A percentile compares a stretch with the other conserved stretches of the same genome.
phyloP scores from a whole-genome alignment of 2,329 filamentous ascomycete species.

The Arthrobotrys megalospora region DNA sequence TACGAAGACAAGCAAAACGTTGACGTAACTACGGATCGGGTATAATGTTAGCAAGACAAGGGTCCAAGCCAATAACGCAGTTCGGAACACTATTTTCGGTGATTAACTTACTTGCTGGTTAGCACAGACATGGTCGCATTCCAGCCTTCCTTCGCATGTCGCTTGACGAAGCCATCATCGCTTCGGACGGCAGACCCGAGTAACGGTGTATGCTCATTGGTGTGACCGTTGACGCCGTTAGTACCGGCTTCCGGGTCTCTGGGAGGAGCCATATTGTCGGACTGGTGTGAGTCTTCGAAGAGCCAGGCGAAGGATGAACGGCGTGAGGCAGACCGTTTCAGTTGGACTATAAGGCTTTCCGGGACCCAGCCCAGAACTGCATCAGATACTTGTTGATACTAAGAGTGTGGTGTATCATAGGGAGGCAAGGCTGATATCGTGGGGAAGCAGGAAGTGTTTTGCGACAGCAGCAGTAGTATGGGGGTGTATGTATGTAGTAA shows the following conservation, averaged over 20 bases:
- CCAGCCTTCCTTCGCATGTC: constrained; percentile 60
- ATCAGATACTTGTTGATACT: constrained; percentile 51
- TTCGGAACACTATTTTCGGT: constrained; percentile 31
- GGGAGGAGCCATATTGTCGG: constrained; percentile 51
- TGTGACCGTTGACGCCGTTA: constrained; percentile 57
- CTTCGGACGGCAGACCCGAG: constrained; percentile 41
- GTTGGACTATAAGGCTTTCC: constrained; percentile 57
- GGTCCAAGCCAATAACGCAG: constrained; percentile 58
- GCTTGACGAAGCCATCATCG: constrained; percentile 56
- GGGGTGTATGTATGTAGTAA: neutral
- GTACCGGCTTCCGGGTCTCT: constrained; percentile 56
- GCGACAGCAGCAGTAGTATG: neutral
- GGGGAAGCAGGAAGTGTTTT: constrained; percentile 2
- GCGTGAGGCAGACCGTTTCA: constrained; percentile 61
- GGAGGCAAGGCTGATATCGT: constrained; percentile 32
- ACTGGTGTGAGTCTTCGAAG: constrained; percentile 49
- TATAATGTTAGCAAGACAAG: constrained; percentile 38
- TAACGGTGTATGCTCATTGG: constrained; percentile 54
- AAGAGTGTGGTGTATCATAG: constrained; percentile 50
- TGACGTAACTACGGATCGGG: constrained; percentile 69
- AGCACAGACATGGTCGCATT: constrained; percentile 60
- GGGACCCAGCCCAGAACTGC: constrained; percentile 61
- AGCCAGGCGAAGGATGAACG: constrained; percentile 60
- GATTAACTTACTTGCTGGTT: constrained; percentile 53
- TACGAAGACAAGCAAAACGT: constrained; percentile 80